Evolutionary conservation across 139 green algal species (phyloP).

Genomic region (Chlorella sorokiniana): DNA sequence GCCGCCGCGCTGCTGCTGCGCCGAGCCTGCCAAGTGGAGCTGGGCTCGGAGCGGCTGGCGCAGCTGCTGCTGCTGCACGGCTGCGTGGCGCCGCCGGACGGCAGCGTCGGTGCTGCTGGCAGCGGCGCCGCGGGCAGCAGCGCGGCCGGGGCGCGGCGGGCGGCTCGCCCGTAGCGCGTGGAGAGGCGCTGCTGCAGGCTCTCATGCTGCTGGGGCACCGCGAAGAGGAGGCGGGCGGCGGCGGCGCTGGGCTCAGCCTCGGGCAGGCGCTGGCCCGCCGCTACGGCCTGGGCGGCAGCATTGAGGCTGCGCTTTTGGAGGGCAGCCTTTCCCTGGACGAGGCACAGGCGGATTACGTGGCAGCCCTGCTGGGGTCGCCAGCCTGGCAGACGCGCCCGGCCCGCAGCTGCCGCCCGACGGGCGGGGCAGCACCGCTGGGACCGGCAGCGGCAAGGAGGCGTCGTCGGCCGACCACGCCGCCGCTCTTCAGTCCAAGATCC

Average conservation of each 20-base stretch:
- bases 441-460: not conserved
- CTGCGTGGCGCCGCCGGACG: slow-evolving; percentile 34
- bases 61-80: slow-evolving; percentile 51
- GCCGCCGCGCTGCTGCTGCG: slow-evolving; percentile 44
- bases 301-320: slow-evolving; percentile 34
- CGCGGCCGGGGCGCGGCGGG: too few relatives aligned
- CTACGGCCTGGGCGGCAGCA: slow-evolving; percentile 23
- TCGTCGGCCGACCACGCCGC: not conserved
- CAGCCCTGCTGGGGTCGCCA: slow-evolving; percentile 60
- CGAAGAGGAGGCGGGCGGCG: slow-evolving; percentile 9
- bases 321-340: slow-evolving; percentile 67
- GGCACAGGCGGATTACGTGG: slow-evolving; percentile 79
- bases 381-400: slow-evolving; percentile 19
- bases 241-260: not conserved
- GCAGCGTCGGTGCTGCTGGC: not conserved
- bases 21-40: slow-evolving; percentile 24
- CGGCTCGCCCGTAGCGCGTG: slow-evolving; percentile 42
- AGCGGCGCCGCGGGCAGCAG: not conserved
- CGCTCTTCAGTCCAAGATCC: slow-evolving; percentile 1
- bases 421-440: not conserved
- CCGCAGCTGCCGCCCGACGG: not conserved
- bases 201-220: slow-evolving; percentile 56
- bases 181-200: slow-evolving; percentile 62
- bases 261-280: slow-evolving; percentile 23
- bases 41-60: slow-evolving; percentile 30